phyloP scores from a whole-genome alignment of 2,329 filamentous ascomycete species.

The Neopestalotiopsis sp. region DNA sequence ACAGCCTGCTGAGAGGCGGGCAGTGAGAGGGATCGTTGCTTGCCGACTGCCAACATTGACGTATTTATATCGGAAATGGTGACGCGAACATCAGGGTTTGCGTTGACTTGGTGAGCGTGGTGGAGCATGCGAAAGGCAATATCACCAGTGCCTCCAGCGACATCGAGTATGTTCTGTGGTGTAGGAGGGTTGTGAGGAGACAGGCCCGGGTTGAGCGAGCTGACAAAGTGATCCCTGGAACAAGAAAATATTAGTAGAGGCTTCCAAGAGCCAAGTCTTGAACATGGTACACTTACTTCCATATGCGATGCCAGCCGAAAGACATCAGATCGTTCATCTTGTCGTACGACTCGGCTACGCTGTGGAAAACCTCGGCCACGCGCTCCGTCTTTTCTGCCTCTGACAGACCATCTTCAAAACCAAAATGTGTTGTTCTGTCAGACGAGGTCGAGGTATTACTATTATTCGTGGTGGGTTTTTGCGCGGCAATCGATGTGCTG shows the following conservation, averaged over 20 bases:
- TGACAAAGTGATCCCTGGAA: conserved; percentile 86
- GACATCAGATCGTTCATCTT: conserved; percentile 99
- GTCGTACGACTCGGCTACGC: conserved; percentile 92
- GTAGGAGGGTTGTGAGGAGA: conserved; percentile 48
- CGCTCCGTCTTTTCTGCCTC: conserved; percentile 74
- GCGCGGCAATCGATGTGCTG: conserved; percentile 29
- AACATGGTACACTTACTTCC: conserved; percentile 67
- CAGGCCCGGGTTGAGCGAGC: conserved; percentile 83
- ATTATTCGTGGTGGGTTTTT: conserved; percentile 27
- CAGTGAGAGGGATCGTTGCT: conserved; percentile 71
- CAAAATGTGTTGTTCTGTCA: conserved; percentile 82
- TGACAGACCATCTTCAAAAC: conserved; percentile 79
- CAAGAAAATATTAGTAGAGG: background rate
- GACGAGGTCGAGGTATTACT: conserved; percentile 28
- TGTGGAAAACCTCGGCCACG: conserved; percentile 92
- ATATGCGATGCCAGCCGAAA: conserved; percentile 92
- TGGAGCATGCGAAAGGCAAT: conserved; percentile 96
- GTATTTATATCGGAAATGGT: conserved; percentile 97
- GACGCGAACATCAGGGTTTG: conserved; percentile 80
- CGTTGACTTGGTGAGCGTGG: conserved; percentile 81
- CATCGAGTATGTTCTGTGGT: conserved; percentile 83
- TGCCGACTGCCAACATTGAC: conserved; percentile 89
- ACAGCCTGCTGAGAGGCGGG: conserved; percentile 60
- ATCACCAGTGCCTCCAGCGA: conserved; percentile 95
- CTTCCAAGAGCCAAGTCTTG: background rate